Evolutionary conservation across 2,329 filamentous ascomycete species (phyloP), one percentile per base, ranked within the genome.

Genomic region (Exophiala sideris): DNA sequence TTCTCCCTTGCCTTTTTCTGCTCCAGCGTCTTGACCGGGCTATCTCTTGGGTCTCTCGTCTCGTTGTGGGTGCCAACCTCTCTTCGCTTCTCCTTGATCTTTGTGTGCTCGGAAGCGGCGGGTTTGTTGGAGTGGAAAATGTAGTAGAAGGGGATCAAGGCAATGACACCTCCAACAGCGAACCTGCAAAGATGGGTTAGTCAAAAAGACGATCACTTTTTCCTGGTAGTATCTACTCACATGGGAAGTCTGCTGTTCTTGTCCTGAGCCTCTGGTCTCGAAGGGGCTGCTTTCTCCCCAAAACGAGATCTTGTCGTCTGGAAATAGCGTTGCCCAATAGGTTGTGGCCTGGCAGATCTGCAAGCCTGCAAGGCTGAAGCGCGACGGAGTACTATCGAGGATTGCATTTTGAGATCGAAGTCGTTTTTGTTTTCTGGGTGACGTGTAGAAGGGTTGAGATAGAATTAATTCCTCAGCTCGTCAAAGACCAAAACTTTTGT

Each of bases 1-100:
- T 35, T 46, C 16, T 54, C 52, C 44, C 36, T 48, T 4, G 40
- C 47, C 45, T 48, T 56, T 45, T 58, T 56, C 52, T 58, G 49
- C 44, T 54, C 52, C 24, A 60, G 10, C 12, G 58, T 58, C 47
- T 60, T 60, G 35, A 58, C 55, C 3, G 35, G 21, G 45, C 46
- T 54, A 18, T 60, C 58, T 41, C 58, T 48, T 4, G 58, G 58
- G 38, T 60, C 58, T 45, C 58, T 39, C 6, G 11, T 9, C 44
- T 60, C 58, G 12, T 54, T 41, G 14, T 21, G 9, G 5, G 58
- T 46, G 12, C 51, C 36, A 1, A 32, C 16, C 8, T 56, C 16
- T 29, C 50, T 44, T n/a, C 58, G 21, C 10, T 18, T 14, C 24
- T 51, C 38, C 5, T 48, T 16, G 16, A 58, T 54, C 24, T 48